Evolutionary conservation across 2,329 filamentous ascomycete genomes (phyloP), one percentile per base, ranked within the genome.

Genomic region (Cyphellophora europaea): DNA sequence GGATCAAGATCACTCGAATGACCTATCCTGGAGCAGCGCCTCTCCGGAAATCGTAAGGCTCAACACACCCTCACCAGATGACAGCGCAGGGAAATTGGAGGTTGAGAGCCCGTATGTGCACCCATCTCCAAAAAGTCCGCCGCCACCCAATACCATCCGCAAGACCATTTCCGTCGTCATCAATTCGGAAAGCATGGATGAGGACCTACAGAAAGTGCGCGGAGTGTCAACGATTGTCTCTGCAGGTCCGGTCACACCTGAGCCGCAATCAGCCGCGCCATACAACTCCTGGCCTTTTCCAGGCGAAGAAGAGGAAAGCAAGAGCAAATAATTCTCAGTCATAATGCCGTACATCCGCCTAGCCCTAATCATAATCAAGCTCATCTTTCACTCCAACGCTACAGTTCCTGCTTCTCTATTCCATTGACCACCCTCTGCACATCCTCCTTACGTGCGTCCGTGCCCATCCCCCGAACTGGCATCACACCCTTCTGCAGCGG

Each of bases 381-480:
- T 39, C 36, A 14, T 42, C 36, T 12, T 43, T 34, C 21, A 36
- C 4, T 17, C 21, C 13, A 14, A 43, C 14, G 32, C 36, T 28
- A 33, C 37, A 37, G 31, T 44, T 41, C 11, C 42, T 36, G 11
- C 27, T 33, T 30, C 27, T 30, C 31, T 11, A 27, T 19, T 4
- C 37, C 43, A 30, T 47, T 43, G 23, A 47, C 13, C 18, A 33
- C 37, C 23, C 37, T 30, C 14, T 32, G 32, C 8, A 47, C 36
- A 17, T 41, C 44, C 21, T 38, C 32, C n/a, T 33, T 10, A 19
- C 27, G 36, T 11, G 46, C 42, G 10, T 41, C 32, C n/a, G 44
- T 45, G 8, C 46, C 46, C 18, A 33, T 49, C 10, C 41, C 36
- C 18, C 43, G 40, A 11, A 34, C 37, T 8, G 44, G 44, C 35